Evolutionary conservation across 2,329 filamentous ascomycete genomes (phyloP).

Genomic region (Ophiocordyceps camponoti-rufipedis): DNA sequence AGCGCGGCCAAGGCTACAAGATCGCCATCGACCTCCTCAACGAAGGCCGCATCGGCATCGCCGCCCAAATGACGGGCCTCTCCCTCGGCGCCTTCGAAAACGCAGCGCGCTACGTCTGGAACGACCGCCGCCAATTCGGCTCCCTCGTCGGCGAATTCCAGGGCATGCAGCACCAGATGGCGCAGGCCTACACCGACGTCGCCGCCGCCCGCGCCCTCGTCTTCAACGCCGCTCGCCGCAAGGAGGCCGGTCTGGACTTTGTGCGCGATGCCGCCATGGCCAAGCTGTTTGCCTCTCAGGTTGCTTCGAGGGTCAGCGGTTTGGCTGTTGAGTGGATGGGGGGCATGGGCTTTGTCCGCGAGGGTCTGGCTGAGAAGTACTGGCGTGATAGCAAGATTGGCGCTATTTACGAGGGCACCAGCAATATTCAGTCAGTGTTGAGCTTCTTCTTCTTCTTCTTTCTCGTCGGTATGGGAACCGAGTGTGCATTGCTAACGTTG

Average conservation of each 20-base stretch:
- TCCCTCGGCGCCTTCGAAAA: conserved; percentile 92
- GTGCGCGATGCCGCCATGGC: conserved; percentile 96
- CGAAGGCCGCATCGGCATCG: conserved; percentile 94
- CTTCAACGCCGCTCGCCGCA: conserved; percentile 92
- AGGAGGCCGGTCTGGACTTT: conserved; percentile 93
- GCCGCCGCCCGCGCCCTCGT: conserved; percentile 78
- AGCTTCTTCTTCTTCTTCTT: background rate
- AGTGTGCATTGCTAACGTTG: background rate
- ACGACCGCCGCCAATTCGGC: conserved; percentile 95
- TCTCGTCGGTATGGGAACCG: background rate
- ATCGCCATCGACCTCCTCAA: conserved; percentile 90
- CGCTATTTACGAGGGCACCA: conserved; percentile 88
- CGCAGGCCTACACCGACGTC: conserved; percentile 90
- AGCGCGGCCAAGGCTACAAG: conserved; percentile 89
- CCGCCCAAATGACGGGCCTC: conserved; percentile 95
- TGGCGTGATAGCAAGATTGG: conserved; percentile 98
- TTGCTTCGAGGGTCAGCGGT: conserved; percentile 71
- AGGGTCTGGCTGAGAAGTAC: conserved; percentile 95
- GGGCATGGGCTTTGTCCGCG: conserved; percentile 94
- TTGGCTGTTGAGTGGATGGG: conserved; percentile 98
- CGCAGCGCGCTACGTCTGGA: conserved; percentile 85
- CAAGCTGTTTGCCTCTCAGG: conserved; percentile 86
- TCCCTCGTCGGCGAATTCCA: conserved; percentile 90
- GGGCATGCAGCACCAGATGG: conserved; percentile 97
- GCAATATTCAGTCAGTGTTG: conserved; percentile 45